Percentiles rank a stretch among this genome's conserved stretches.
Conservation (phyloP, 2,329 filamentous ascomycete genomes). For the Colletotrichum tropicale region DNA sequence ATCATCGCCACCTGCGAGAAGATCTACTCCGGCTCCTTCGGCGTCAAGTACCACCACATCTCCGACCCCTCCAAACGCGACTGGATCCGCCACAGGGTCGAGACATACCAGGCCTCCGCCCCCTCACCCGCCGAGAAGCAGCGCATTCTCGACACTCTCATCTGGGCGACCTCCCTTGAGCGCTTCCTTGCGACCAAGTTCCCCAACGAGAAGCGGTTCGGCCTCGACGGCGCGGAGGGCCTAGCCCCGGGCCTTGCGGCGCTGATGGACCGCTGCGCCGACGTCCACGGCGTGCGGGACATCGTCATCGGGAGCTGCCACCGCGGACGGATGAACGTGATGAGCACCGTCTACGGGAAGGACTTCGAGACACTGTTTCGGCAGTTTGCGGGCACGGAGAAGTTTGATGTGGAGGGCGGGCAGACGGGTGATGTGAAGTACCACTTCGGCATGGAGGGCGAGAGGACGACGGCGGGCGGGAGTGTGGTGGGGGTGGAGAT, state of each 20-base stretch:
- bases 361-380: conserved; percentile 99
- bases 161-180: conserved; percentile 98
- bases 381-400: conserved; percentile 88
- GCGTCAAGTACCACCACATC: conserved; percentile 98
- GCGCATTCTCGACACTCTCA: conserved; percentile 92
- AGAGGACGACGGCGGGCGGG: conserved; percentile 94
- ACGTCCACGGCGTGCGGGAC: conserved; percentile 91
- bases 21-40: conserved; percentile 94
- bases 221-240: conserved; percentile 95
- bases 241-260: conserved; percentile 99
- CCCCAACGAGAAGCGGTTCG: conserved; percentile 99
- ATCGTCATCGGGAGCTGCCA: conserved; percentile 99
- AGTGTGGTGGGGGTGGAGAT: conserved; percentile 98
- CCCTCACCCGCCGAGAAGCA: conserved; percentile 98
- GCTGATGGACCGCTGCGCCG: conserved; percentile 94
- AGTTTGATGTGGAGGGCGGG: conserved; percentile 82
- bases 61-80: conserved; percentile 96
- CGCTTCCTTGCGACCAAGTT: conserved; percentile 95
- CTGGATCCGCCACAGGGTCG: conserved; percentile 93
- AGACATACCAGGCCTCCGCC: conserved; percentile 91
- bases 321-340: conserved; percentile 94
- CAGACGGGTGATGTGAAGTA: conserved; percentile 96
- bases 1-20: conserved; percentile 92
- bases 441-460: conserved; percentile 99
- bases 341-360: conserved; percentile 98